Evolutionary conservation across 2,329 filamentous ascomycete genomes (phyloP).

Genomic region (Teratosphaeria pseudoeucalypti): DNA sequence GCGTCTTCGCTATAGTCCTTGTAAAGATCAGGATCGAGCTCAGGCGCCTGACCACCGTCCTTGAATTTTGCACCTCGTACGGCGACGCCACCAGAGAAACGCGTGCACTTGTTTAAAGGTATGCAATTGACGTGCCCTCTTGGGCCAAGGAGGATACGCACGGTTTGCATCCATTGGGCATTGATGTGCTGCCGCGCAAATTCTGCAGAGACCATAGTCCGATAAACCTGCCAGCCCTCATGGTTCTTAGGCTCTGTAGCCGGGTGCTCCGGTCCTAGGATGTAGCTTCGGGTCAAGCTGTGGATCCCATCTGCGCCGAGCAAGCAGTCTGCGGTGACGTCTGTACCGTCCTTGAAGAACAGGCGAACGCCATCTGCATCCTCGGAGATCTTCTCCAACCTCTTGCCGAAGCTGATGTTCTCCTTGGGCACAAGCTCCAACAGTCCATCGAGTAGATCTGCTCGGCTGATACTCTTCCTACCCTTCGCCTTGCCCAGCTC

Average conservation of each 20-base stretch:
- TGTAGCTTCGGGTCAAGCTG: slow-evolving; percentile 36
- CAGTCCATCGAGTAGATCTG: slow-evolving; percentile 41
- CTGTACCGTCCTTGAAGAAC: slow-evolving; percentile 40
- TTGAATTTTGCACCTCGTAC: slow-evolving; percentile 16
- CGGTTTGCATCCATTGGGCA: slow-evolving; percentile 20
- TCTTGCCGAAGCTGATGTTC: slow-evolving; percentile 36
- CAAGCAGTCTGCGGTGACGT: slow-evolving; percentile 36
- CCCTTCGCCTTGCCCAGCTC: slow-evolving; percentile 27
- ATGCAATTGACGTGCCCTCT: slow-evolving; percentile 24
- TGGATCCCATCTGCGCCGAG: slow-evolving; percentile 46
- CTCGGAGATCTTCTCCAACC: slow-evolving; percentile 27
- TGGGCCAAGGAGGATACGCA: slow-evolving; percentile 24
- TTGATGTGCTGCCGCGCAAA: slow-evolving; percentile 20
- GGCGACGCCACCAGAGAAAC: slow-evolving; percentile 20
- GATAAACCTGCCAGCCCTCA: slow-evolving; percentile 24
- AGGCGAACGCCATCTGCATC: slow-evolving; percentile 26
- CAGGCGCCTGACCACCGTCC: slow-evolving; percentile 8
- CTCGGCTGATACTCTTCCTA: slow-evolving; percentile 32
- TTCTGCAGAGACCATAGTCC: slow-evolving; percentile 20
- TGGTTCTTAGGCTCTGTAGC: slow-evolving; percentile 22
- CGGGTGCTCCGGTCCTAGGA: slow-evolving; percentile 29
- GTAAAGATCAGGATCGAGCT: slow-evolving; percentile 16
- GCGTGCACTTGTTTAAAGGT: slow-evolving; percentile 21
- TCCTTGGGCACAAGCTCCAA: slow-evolving; percentile 34
- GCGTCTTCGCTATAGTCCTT: slow-evolving; percentile 20